These are phyloP conservation scores for Trichocladium uniseriatum DNA, from an alignment of 495 filamentous ascomycete species.

Conservation along the genomic window DNA sequence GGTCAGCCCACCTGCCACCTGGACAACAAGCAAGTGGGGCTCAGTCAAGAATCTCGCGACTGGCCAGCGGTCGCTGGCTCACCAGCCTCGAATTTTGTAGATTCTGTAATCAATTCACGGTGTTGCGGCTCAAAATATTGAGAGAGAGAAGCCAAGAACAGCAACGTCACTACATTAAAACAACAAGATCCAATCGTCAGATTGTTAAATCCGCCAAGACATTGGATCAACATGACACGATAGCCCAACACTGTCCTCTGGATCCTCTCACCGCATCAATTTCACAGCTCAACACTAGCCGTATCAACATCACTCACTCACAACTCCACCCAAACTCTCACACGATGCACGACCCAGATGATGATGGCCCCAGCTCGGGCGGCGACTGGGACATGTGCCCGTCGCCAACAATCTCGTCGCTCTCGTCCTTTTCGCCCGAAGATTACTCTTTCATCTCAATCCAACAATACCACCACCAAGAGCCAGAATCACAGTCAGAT, in stretches of 20 bases:
- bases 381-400: conserved; percentile 11
- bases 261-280: neutral
- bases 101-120: too few species aligned
- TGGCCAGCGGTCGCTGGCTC: too few species aligned
- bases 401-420: conserved; percentile 12
- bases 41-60: too few species aligned
- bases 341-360: conserved; percentile 6
- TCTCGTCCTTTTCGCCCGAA: conserved; percentile 12
- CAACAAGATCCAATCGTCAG: neutral
- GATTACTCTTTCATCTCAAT: conserved; percentile 5
- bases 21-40: conserved; percentile 8
- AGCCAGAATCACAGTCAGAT: neutral
- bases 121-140: too few species aligned
- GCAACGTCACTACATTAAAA: neutral
- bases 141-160: too few species aligned
- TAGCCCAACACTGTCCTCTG: too few species aligned
- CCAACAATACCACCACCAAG: neutral
- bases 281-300: neutral
- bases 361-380: conserved; percentile 1
- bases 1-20: conserved; percentile 3
- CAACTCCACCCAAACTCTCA: neutral
- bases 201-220: neutral
- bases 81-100: too few species aligned
- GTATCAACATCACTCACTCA: neutral
- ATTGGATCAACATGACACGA: too few species aligned